phyloP scores from a whole-genome alignment of 2,329 filamentous ascomycete species.

The Teratosphaeria destructans region DNA sequence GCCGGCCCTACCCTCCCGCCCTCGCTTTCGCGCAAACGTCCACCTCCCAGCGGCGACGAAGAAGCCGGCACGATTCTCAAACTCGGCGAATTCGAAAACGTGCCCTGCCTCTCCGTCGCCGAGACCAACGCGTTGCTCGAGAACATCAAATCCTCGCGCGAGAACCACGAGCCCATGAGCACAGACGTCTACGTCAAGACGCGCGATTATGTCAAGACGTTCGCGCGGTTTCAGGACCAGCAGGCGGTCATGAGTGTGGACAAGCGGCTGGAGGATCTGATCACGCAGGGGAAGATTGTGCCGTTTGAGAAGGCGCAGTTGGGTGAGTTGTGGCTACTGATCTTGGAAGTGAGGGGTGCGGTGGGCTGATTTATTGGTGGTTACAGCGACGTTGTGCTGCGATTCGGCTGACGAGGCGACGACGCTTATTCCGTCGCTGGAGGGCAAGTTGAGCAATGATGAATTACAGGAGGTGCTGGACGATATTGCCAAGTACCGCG shows the following conservation, averaged over 20 bases:
- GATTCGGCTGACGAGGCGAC: constrained; percentile 92
- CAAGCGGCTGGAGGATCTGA: constrained; percentile 72
- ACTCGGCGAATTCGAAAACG: constrained; percentile 87
- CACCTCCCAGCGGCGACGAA: constrained; percentile 65
- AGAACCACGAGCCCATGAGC: constrained; percentile 38
- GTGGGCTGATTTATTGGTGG: neutral
- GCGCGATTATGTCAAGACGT: constrained; percentile 84
- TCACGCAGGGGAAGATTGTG: constrained; percentile 60
- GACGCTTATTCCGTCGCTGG: constrained; percentile 80
- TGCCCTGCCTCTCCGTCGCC: constrained; percentile 82
- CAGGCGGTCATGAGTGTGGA: constrained; percentile 80
- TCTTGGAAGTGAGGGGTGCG: neutral
- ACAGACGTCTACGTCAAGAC: constrained; percentile 26
- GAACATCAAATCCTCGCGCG: constrained; percentile 1
- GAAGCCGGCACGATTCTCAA: constrained; percentile 72
- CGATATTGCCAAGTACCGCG: constrained; percentile 73
- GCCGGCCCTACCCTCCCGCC: constrained; percentile 18
- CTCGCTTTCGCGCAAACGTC: constrained; percentile 48
- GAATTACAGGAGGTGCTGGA: constrained; percentile 80
- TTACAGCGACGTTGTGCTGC: constrained; percentile 74
- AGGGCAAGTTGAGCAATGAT: constrained; percentile 82
- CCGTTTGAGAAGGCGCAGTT: constrained; percentile 91
- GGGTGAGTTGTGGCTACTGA: constrained; percentile 45
- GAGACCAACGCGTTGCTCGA: constrained; percentile 39
- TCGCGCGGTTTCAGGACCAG: constrained; percentile 90